Base-by-base conservation (phyloP, 2,329 filamentous ascomycete species). In the Thelonectria rubi region DNA sequence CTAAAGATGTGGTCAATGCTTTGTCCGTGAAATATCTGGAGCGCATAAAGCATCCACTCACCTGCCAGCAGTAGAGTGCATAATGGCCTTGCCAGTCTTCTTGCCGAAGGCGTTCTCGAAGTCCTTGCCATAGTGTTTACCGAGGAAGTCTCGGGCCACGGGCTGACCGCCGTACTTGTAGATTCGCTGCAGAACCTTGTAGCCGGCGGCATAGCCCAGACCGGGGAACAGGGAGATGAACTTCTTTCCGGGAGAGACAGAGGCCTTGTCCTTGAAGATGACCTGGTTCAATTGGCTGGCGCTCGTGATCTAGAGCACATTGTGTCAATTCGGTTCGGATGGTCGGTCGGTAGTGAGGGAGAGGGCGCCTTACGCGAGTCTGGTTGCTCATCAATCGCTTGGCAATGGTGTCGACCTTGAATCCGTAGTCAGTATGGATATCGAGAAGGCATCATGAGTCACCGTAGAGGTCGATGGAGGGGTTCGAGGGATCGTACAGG, bases 351-450 rank as follows among this genome's bases (percentile, higher is more conserved):
- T 52, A 68, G 18, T 30, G 46, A 32, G 37, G n/a, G 46, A 46
- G 79, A 70, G 77, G 91, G 51, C 86, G 81, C 84, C 92, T 75
- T 77, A 79, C 78, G 67, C 75, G 75, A 65, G 88, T 88, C 78
- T 97, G 91, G 81, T 99, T 97, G 88, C 93, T 97, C 95, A 99
- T 99, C 80, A 99, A 88, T 71, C 95, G 92, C 86, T 99, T 99
- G 66, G 95, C 94, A 74, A 96, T 97, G 52, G 95, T 99, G 81
- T 99, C 95, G 78, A 99, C 92, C 91, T 94, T 64, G 32, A 21
- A 49, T 48, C 21, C 30, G 52, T 51, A 45, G 65, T 71, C 64
- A 71, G 69, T 60, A 60, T 47, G 45, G 43, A 61, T 50, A 42
- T 64, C 65, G 48, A 39, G 47, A 14, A 55, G 48, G 48, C 30